Percentiles rank a stretch among this genome's conserved stretches.
Conservation (phyloP, 805 yeast genomes). For the Candida tallmaniae region DNA sequence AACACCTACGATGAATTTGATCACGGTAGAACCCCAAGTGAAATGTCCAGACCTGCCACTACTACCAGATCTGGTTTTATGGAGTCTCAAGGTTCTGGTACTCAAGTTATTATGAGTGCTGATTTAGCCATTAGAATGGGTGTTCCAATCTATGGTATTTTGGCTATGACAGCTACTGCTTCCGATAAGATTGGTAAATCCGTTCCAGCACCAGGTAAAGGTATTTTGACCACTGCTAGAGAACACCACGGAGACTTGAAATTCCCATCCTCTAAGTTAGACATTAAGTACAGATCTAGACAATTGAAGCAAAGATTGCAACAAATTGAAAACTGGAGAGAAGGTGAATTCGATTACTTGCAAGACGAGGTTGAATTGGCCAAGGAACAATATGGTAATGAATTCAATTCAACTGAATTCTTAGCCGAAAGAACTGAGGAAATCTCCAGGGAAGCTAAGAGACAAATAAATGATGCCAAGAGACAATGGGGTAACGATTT, state of each 20-base stretch:
- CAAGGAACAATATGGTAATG: conserved; percentile 48
- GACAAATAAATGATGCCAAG: conserved; percentile 85
- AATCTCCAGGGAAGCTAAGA: conserved; percentile 75
- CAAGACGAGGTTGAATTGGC: conserved; percentile 63
- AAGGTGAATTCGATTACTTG: conserved; percentile 66
- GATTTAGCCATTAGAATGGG: conserved; percentile 95
- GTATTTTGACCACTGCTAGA: conserved; percentile 96
- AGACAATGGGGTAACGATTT: conserved; percentile 94
- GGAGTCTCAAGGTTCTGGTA: conserved; percentile 99
- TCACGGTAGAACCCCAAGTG: conserved; percentile 96
- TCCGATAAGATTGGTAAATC: conserved; percentile 98
- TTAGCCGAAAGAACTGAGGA: conserved; percentile 83
- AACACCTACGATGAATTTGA: conserved; percentile 82
- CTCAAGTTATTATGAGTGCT: conserved; percentile 93
- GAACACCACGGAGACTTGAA: conserved; percentile 81
- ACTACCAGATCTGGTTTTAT: conserved; percentile 95
- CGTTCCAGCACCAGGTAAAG: conserved; percentile 99
- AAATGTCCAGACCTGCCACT: conserved; percentile 98
- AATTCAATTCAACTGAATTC: conserved; percentile 45
- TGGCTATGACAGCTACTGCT: conserved; percentile 94
- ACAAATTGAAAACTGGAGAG: conserved; percentile 84
- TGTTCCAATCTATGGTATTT: conserved; percentile 95
- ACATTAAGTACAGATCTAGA: conserved; percentile 89
- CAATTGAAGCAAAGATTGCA: conserved; percentile 75
- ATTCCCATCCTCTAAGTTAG: conserved; percentile 75